Conservation (phyloP, 2,329 filamentous ascomycete genomes). For the Incumbomyces lentus region DNA sequence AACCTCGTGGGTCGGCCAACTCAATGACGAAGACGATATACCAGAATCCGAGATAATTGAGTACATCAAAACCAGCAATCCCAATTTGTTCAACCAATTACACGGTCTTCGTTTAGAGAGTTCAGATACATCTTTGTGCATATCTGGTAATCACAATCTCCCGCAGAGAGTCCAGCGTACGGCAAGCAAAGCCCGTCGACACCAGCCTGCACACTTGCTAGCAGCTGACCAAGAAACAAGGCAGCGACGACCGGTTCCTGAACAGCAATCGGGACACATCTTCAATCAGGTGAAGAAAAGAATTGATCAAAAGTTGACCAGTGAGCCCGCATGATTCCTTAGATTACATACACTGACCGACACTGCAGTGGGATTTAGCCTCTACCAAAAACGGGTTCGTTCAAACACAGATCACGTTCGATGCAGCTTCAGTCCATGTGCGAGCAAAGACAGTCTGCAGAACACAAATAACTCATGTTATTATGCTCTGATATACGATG, state of each 20-base stretch:
- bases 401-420: no score
- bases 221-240: not conserved
- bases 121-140: not conserved
- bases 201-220: not conserved
- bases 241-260: not conserved
- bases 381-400: no score
- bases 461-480: not conserved
- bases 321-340: not conserved
- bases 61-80: constrained; percentile 2
- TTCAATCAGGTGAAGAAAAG: not conserved
- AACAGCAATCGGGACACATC: not conserved
- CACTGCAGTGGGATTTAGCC: not conserved
- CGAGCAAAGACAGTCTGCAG: not conserved
- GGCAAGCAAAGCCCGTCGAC: not conserved
- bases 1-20: not conserved
- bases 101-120: constrained; percentile 2
- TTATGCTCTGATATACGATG: not conserved
- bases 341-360: not conserved
- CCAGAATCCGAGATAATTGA: not conserved
- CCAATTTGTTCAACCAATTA: constrained; percentile 6
- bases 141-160: constrained; percentile 1
- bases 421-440: no score
- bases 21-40: constrained; percentile 4
- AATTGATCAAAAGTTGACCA: not conserved
- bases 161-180: not conserved